Conservation (phyloP, 2,329 filamentous ascomycete genomes). For the Sporothrix luriei region DNA sequence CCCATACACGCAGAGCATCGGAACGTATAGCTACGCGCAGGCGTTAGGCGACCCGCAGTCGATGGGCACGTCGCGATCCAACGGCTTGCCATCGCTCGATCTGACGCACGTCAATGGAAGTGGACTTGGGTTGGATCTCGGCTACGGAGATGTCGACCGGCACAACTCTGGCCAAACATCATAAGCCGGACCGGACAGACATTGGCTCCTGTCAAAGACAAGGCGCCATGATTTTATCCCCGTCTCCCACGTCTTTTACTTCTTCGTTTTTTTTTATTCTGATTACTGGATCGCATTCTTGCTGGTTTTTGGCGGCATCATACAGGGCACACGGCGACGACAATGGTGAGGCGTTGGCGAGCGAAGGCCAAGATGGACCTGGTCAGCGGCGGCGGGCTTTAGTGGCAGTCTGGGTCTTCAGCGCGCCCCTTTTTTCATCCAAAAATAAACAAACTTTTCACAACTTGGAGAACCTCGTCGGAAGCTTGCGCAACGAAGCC, state of each 20-base stretch:
- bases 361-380: not conserved
- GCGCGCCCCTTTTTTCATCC: not conserved
- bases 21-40: slow-evolving; percentile 32
- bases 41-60: slow-evolving; percentile 29
- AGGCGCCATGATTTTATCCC: no score
- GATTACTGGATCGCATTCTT: not conserved
- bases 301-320: slow-evolving; percentile 2
- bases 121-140: slow-evolving; percentile 30
- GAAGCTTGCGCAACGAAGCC: no score
- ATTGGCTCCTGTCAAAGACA: no score
- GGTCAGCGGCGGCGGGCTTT: slow-evolving; percentile 12
- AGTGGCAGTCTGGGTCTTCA: not conserved
- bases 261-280: not conserved
- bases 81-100: slow-evolving; percentile 28
- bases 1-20: slow-evolving; percentile 31
- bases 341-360: slow-evolving; percentile 9
- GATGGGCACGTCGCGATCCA: slow-evolving; percentile 18
- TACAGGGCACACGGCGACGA: slow-evolving; percentile 10
- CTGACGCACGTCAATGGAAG: slow-evolving; percentile 29
- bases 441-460: not conserved
- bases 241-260: no score
- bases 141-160: slow-evolving; percentile 30
- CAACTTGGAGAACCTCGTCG: not conserved
- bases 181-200: not conserved
- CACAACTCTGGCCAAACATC: slow-evolving; percentile 29